Evolutionary conservation across 306 rosid species (phyloP), one percentile per base, ranked within the genome.

Genomic region (Mimosa pudica): DNA sequence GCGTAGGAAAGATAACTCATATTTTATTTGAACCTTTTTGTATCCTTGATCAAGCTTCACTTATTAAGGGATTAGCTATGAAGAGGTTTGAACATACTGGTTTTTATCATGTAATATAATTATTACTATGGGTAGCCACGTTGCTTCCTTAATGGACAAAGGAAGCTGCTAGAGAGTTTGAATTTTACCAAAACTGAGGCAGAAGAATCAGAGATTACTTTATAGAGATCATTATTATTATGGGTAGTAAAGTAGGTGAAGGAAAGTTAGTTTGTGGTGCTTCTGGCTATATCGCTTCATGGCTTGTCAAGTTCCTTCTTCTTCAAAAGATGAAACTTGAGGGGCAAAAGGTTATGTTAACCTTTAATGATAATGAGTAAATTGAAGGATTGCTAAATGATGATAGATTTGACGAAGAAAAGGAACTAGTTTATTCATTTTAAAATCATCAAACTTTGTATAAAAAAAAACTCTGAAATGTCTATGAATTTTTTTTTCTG

Each of bases 231-330:
- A 24, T 24, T 24, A 24, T 24, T 38, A 81, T 38, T 2, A 88
- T 83, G 88, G 82, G 80, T 35, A 66, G 24, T 10, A 62, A 24
- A 14, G 44, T 0, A 47, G 85, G 80, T 17, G 77, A 77, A 42
- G 48, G 82, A 20, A 79, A 79, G 38, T 35, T 88, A 36, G 91
- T 84, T 48, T 86, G 91, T 46, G 91, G 91, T 57, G 91, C 79
- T 75, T 80, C 89, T 4, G 92, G 92, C 10, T 88, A 41, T 41
- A 86, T 86, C 6, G 92, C 92, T 14, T 88, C 91, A 30, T 88
- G 89, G 88, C 79, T 88, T 0, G 92, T 86, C 32, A 89, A 86
- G 72, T 67, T 82, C 35, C 89, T 86, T 8, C 82, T 89, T 24
- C 77, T 63, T 38, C 87, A 83, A 24, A 61, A 62, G 8, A 32